Evolutionary conservation across 169 alveolate genomes (phyloP), one percentile per base, ranked within the genome.

Genomic region (Cystoisospora suis): DNA sequence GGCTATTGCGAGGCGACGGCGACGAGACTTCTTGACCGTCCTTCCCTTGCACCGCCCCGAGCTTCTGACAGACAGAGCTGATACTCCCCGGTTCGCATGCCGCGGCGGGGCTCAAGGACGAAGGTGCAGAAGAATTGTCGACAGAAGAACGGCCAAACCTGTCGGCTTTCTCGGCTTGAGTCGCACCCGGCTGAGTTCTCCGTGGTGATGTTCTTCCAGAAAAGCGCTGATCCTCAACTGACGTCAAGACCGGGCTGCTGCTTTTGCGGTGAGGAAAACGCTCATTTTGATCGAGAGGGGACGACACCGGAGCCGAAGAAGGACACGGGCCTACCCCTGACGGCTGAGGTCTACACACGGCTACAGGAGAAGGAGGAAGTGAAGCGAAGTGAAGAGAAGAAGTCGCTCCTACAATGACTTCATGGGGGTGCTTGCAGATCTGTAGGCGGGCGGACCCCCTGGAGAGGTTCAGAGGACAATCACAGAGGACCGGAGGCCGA

Each of bases 341-440:
- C n/a, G n/a, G n/a, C n/a, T n/a, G n/a, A n/a, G n/a, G n/a, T n/a
- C n/a, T n/a, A n/a, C n/a, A n/a, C n/a, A n/a, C n/a, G n/a, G n/a
- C n/a, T n/a, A n/a, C n/a, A n/a, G 53, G 83, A 46, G 83, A 40
- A 38, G 53, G 56, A 3, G 53, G 83, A 6, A 72, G 83, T 2
- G 83, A 34, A n/a, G 83, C 83, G 20, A 34, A 34, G 56, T 72
- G 83, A 0, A 72, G 83, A 27, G 83, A 46, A 0, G 83, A 38
- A 17, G 83, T 72, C 56, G 83, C 83, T 56, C 83, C 83, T 0
- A 34, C 58, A 34, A 72, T 46, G 34, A 72, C 83, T 38, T 72
- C 83, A 38, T 72, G 83, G 3, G 83, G 83, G 42, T 72, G 83
- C 46, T n/a, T 38, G 83, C 83, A 72, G 47, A 72, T 32, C 83